Base-by-base conservation (phyloP, 768 basidiomycete genomes). In the Calocybe indica region DNA sequence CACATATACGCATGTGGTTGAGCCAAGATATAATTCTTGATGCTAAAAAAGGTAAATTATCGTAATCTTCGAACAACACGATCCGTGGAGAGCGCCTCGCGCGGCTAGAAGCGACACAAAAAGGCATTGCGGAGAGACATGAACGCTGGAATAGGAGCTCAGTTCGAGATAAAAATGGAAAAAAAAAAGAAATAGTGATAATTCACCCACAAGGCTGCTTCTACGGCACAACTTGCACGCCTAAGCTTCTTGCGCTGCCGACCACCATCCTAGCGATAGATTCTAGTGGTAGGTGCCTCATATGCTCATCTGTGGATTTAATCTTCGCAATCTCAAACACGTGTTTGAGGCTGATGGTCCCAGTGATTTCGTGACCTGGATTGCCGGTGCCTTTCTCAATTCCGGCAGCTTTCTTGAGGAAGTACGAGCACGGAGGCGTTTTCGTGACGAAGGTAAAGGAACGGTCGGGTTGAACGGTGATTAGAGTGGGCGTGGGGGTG, bases 241-340 rank as follows among this genome's bases (percentile, higher is more conserved):
- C 96, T 60, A 96, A 70, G 52, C 85, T 91, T 73, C 74, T 84
- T 44, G 92, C 92, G 56, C 87, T 90, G 43, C 92, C 94, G 55
- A 96, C 71, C 53, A 98, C 75, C 64, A 88, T 89, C 61, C 85
- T 85, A 29, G 91, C 86, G 44, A 99, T 85, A 57, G 83, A 82
- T 73, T 96, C 89, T 53, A 95, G 74, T 53, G 82, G 80, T 54
- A 96, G 75, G 61, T 88, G 87, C 70, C 80, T 87, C 74, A 96
- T 71, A 64, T 92, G 86, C 53, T 86, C 86, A 70, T 99, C 96
- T 60, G 77, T 80, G 45, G 82, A 78, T 73, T 99, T 99, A 66
- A 99, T 88, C 77, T 90, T 95, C 34, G 95, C 92, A 63, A 99
- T 96, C 75, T 98, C 96, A 67, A 93, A 97, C 63, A 98, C 79